Evolutionary conservation across 2,329 filamentous ascomycete genomes (phyloP), one percentile per base, ranked within the genome.

Genomic region (Aquanectria penicillioides): DNA sequence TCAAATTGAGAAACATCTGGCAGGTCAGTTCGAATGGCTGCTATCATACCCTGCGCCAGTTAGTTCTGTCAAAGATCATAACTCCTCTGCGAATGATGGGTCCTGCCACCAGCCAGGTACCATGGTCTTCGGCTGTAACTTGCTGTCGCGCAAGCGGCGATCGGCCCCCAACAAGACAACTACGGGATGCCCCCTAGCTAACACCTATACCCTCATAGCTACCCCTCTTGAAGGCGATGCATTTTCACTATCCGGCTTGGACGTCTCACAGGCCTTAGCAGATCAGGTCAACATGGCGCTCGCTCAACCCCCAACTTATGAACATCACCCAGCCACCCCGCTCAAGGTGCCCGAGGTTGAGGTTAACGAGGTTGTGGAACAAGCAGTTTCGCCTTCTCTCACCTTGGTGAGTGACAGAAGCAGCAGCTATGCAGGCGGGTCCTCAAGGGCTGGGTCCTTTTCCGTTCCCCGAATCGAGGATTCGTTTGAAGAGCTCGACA

Each of bases 401-500:
- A 72, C 73, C 6, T 61, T 68, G 15, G 61, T 69, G 53, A 70
- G 74, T 53, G 68, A 76, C 40, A 64, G 67, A 59, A 66, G 71
- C 57, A 64, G 72, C 44, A 77, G 71, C 43, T 76, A 78, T 61
- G 68, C 74, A 9, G 71, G 75, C 11, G 64, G 60, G n/a, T 73
- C 72, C 15, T 73, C 74, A 20, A 64, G 66, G 23, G 50, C 69
- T 6, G 73, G 69, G 0, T 76, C 73, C 6, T 72, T 67, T 59
- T 77, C 65, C 1, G 74, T 78, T 11, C 75, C 81, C 22, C 82
- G 85, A 15, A 89, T 89, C 46, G 87, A 89, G 68, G 86, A 89
- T 69, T 88, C 86, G 2, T 75, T 89, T 8, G 86, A 87, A 69
- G 86, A 85, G 61, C 76, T 89, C 17, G 87, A 89, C 67, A 78